Evolutionary conservation across 345 rosid genomes (phyloP), one percentile per base, ranked within the genome.

Genomic region (Physaria fendleri): DNA sequence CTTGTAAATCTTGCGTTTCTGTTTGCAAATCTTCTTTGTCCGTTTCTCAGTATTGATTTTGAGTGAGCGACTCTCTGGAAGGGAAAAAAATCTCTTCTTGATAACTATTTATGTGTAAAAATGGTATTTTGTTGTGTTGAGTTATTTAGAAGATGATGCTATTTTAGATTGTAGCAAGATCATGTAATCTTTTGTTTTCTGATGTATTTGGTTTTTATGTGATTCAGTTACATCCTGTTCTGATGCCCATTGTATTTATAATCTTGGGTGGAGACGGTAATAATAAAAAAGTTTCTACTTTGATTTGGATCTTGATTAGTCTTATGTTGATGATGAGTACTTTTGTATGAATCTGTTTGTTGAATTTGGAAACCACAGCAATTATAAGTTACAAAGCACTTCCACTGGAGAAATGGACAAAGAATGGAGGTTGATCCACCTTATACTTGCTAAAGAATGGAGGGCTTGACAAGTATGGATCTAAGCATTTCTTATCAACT

Each of bases 191-290:
- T 12, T 30, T 53, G 45, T 18, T n/a, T n/a, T n/a, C 45, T 56
- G 33, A 50, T 21, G 10, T n/a, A 15, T 46, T 15, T 27, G 27
- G 2, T 15, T 2, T 49, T 5, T 55, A 30, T 45, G 21, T 59
- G 61, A 5, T 32, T 38, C 88, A 93, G 99, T 51, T 90, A 28
- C 97, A 90, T 64, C 97, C 97, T 44, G 96, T 90, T 32, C 68
- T 94, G 66, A 87, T 94, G 97, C 81, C 90, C 27, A 83, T 90
- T 1, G 99, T 97, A 51, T 67, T 93, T 16, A 56, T 93, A 47
- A 81, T 93, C 68, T 66, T 93, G 28, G 97, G 97, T 64, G 99
- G 99, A 1, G 85, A 93, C 90, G 97, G 99, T 93, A 77, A 44
- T 33, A 0, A 8, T 33, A 15, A 66, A 9, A 56, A 15, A 18